Percentiles rank a stretch among this genome's conserved stretches.
phyloP scores from a whole-genome alignment of 495 filamentous ascomycete genomes.

The Jackrogersella multiformis region DNA sequence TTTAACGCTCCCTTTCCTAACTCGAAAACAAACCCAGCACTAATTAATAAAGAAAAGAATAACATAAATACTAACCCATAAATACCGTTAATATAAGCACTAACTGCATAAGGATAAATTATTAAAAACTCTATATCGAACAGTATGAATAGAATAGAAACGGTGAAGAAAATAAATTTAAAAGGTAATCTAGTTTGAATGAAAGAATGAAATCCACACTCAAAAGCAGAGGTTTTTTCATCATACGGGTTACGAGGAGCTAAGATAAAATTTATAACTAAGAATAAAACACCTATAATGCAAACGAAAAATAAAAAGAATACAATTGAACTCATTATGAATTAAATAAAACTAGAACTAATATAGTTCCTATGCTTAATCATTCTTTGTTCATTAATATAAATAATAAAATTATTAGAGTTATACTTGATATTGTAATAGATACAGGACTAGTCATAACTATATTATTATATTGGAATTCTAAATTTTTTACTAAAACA shows the following conservation, averaged over 20 bases:
- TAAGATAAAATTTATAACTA: slow-evolving; percentile 24
- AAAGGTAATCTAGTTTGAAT: slow-evolving; percentile 29
- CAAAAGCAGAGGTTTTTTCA: slow-evolving; percentile 26
- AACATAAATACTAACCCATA: slow-evolving; percentile 12
- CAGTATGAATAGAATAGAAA: slow-evolving; percentile 5
- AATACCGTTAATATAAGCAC: slow-evolving; percentile 20
- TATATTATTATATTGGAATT: too few relatives aligned
- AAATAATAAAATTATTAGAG: slow-evolving; percentile 27
- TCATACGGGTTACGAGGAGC: slow-evolving; percentile 22
- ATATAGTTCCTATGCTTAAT: slow-evolving; percentile 15
- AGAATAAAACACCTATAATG: slow-evolving; percentile 26
- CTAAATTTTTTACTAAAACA: too few relatives aligned
- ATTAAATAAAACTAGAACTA: slow-evolving; percentile 25
- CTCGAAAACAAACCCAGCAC: slow-evolving; percentile 24
- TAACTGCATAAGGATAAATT: slow-evolving; percentile 9
- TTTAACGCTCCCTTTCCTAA: slow-evolving; percentile 21
- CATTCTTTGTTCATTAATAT: slow-evolving; percentile 25
- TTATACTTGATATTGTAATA: too few relatives aligned
- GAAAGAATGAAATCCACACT: slow-evolving; percentile 26
- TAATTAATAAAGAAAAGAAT: slow-evolving; percentile 15
- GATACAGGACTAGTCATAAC: too few relatives aligned
- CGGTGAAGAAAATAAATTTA: slow-evolving; percentile 22
- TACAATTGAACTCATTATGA: slow-evolving; percentile 21
- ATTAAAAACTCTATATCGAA: slow-evolving; percentile 29
- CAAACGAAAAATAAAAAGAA: slow-evolving; percentile 25